phyloP scores from a whole-genome alignment of 2,329 filamentous ascomycete genomes.

The Macroventuria anomochaeta region DNA sequence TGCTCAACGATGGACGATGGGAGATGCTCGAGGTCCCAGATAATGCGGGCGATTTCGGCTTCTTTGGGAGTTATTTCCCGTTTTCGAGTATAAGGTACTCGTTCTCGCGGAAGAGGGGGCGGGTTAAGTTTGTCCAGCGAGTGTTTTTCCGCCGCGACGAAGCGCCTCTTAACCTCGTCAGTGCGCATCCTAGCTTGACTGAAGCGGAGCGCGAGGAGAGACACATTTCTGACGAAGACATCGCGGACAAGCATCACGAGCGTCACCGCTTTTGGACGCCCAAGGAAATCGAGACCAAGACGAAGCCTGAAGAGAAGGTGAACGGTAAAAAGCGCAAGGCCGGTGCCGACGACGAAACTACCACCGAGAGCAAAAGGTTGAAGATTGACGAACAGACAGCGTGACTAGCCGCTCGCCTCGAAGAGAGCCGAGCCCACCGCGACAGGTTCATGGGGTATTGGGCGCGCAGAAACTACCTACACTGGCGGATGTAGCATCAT shows the following conservation, averaged over 20 bases:
- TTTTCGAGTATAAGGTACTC: conserved; percentile 26
- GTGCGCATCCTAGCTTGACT: conserved; percentile 5
- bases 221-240: conserved; percentile 32
- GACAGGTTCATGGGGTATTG: too few relatives aligned
- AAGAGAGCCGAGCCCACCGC: too few relatives aligned
- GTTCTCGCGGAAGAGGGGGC: conserved; percentile 26
- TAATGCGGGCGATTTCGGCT: conserved; percentile 19
- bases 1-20: conserved; percentile 40
- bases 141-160: conserved; percentile 44
- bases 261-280: conserved; percentile 39
- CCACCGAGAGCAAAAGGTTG: neutral
- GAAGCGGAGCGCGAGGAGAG: conserved; percentile 32
- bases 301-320: neutral
- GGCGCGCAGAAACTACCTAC: too few relatives aligned
- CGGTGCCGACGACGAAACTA: neutral
- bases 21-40: conserved; percentile 42
- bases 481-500: neutral
- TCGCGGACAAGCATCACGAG: conserved; percentile 17
- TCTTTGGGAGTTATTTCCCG: conserved; percentile 29
- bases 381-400: neutral
- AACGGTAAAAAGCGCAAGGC: neutral
- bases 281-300: neutral
- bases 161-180: conserved; percentile 22
- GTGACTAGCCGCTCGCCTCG: neutral
- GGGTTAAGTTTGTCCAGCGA: conserved; percentile 40